A percentile compares a stretch with the other conserved stretches of the same genome.
Conservation (phyloP, 2,329 filamentous ascomycete species). For the Aspergillus versicolor region DNA sequence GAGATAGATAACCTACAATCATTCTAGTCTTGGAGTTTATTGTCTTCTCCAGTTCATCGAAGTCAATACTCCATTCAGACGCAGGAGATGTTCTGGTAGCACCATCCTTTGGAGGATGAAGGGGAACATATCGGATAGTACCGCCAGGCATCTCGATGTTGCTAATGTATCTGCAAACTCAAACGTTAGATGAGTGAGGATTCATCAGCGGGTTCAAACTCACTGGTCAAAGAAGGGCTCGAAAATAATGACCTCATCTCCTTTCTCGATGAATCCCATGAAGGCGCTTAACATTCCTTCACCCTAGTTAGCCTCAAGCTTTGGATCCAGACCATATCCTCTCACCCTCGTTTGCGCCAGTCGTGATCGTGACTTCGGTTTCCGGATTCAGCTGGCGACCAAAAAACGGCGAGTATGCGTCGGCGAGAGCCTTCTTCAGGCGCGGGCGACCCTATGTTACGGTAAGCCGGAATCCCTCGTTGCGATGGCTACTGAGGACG, state of each 20-base stretch:
- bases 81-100: constrained; percentile 78
- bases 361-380: constrained; percentile 92
- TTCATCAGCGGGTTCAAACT: constrained; percentile 22
- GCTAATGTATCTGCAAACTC: constrained; percentile 69
- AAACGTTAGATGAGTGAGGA: neutral
- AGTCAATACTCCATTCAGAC: constrained; percentile 83
- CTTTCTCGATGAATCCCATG: constrained; percentile 93
- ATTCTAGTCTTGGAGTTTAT: constrained; percentile 90
- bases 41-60: constrained; percentile 74
- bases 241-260: constrained; percentile 96
- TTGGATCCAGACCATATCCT: neutral
- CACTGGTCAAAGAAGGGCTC: constrained; percentile 98
- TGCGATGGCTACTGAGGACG: neutral
- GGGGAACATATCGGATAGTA: constrained; percentile 90
- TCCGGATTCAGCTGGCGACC: constrained; percentile 79
- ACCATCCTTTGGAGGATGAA: constrained; percentile 82
- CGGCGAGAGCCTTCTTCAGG: constrained; percentile 86
- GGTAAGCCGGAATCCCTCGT: constrained; percentile 4
- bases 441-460: constrained; percentile 70
- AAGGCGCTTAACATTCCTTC: constrained; percentile 91
- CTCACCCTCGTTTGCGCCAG: constrained; percentile 55
- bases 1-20: constrained; percentile 63
- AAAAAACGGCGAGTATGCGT: constrained; percentile 89
- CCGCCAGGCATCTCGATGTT: constrained; percentile 99
- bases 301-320: neutral